Evolutionary conservation across 352 stramenopile genomes (phyloP), one percentile per base, ranked within the genome.

Genomic region (Poterioochromonas sp.): DNA sequence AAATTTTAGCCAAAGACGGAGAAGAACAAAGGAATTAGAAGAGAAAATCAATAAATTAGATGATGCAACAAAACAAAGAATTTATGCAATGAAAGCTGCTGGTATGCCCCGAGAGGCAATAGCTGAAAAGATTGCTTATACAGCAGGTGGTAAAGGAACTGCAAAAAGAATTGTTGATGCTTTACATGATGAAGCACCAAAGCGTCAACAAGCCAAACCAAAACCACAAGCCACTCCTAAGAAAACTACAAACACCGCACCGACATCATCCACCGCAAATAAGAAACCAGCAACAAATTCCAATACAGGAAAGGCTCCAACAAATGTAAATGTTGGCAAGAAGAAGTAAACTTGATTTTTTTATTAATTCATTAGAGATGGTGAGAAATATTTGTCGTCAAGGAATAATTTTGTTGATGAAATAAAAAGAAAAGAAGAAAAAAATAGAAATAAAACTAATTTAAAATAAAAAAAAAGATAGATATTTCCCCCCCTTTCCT

Each of bases 1-100:
- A 35, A 40, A 32, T 18, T 68, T 68, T 39, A 68, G 58, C 26
- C 58, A 68, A 71, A 41, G 62, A 47, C 34, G 32, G 41, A 8
- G 62, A 41, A 41, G 32, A 41, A 71, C 18, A 12, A 71, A 71
- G 26, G 62, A 71, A 44, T 44, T 71, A 2, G 32, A 44, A 40
- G 62, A 71, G 15, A 71, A 71, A 44, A 43, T 71, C 32, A 47
- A 20, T 29, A 71, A 71, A 47, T 71, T 71, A 47, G 62, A 71
- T 47, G 29, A 41, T 44, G 62, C 34, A 35, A 71, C 62, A 8
- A 71, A 71, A 47, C 15, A 71, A 43, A 12, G 62, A 26, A 43
- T 71, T 40, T 43, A 32, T 43, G 62, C 62, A 3, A 71, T 71
- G 62, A 71, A 71, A 47, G 62, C 62, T 44, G 39, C 62, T 35